phyloP scores from a whole-genome alignment of 768 basidiomycete species.

The Trametes cingulata region DNA sequence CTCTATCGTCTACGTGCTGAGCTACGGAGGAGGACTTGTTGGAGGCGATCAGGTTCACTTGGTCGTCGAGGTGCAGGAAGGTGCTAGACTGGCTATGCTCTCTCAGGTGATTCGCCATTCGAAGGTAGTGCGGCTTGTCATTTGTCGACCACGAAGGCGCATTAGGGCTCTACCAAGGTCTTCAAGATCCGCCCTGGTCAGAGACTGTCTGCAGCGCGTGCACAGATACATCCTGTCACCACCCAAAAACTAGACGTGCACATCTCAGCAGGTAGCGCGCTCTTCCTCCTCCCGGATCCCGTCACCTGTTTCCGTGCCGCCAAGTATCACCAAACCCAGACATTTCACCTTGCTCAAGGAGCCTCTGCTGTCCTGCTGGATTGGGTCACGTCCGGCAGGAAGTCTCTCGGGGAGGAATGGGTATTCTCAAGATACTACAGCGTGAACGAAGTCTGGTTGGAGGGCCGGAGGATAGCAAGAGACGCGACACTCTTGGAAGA shows the following conservation, averaged over 20 bases:
- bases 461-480: conserved; percentile 63
- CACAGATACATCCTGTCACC: conserved; percentile 40
- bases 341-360: conserved; percentile 60
- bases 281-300: conserved; percentile 89
- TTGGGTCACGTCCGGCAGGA: conserved; percentile 90
- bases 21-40: conserved; percentile 92
- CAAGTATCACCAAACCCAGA: conserved; percentile 82
- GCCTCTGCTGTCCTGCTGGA: conserved; percentile 79
- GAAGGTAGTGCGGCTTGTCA: not conserved
- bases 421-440: conserved; percentile 82
- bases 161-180: conserved; percentile 90
- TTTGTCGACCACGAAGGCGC: conserved; percentile 2
- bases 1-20: conserved; percentile 75
- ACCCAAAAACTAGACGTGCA: conserved; percentile 62
- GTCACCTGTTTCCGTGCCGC: conserved; percentile 90
- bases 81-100: conserved; percentile 66
- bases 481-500: conserved; percentile 78
- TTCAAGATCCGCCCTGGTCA: conserved; percentile 78
- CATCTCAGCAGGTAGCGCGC: conserved; percentile 51
- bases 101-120: conserved; percentile 63
- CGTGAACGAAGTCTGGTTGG: conserved; percentile 77
- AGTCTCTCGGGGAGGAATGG: conserved; percentile 86
- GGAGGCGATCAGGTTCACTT: conserved; percentile 77
- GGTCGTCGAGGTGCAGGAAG: conserved; percentile 55
- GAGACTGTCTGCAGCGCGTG: conserved; percentile 42